Percentiles rank a stretch among this genome's conserved stretches.
Evolutionary conservation across 306 rosid species (phyloP).

Genomic region (Cucurbita moschata): DNA sequence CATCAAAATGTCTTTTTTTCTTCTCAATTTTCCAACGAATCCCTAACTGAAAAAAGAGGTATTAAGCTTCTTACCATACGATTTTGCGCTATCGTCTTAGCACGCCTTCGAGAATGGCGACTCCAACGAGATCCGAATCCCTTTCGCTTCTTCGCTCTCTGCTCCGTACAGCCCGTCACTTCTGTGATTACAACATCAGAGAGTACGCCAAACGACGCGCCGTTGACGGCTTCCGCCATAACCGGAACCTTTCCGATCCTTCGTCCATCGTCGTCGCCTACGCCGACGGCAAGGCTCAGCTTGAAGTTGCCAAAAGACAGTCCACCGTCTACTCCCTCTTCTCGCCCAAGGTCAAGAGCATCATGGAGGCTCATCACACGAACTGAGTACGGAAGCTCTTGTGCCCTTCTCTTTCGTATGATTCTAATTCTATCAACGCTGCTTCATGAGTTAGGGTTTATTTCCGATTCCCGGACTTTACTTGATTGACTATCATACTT

Average conservation of each 20-base stretch:
- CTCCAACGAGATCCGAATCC: conserved; percentile 27
- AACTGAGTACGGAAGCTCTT: neutral
- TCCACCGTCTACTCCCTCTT: conserved; percentile 46
- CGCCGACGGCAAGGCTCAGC: conserved; percentile 41
- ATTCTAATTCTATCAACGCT: neutral
- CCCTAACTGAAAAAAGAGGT: neutral
- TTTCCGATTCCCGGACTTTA: neutral
- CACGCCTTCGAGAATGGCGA: conserved; percentile 9
- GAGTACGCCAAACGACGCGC: conserved; percentile 67
- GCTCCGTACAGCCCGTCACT: conserved; percentile 37
- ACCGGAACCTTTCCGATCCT: conserved; percentile 30
- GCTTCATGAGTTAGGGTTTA: neutral
- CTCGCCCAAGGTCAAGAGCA: conserved; percentile 35
- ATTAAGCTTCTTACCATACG: neutral
- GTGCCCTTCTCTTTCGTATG: neutral
- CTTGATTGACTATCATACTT: neutral
- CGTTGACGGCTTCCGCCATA: conserved; percentile 48
- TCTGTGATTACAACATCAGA: conserved; percentile 63
- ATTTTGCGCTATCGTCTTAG: neutral
- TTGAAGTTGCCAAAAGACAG: conserved; percentile 44
- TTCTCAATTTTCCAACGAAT: neutral
- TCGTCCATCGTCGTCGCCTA: conserved; percentile 24
- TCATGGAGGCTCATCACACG: conserved; percentile 36
- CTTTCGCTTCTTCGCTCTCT: conserved; percentile 44
- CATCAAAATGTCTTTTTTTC: no score